Base-by-base conservation (phyloP, 2,329 filamentous ascomycete genomes). In the Drechslera avenae region DNA sequence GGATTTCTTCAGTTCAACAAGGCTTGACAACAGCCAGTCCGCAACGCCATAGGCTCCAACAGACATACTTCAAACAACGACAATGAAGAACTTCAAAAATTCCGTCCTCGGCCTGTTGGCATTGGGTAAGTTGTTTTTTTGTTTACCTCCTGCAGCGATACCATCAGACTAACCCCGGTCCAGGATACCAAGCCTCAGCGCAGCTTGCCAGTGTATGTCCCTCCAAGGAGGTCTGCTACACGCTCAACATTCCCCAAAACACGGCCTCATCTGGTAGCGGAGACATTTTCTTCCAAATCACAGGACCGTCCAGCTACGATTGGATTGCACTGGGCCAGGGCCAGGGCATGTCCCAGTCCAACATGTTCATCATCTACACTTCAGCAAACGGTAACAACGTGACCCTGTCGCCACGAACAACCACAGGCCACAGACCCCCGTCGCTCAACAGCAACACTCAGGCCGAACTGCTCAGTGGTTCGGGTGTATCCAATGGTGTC, bases 301-400 rank as follows among this genome's bases (percentile, higher is more conserved):
- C 76, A 37, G 81, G 80, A 3, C 82, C 83, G 2, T 77, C 75
- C 33, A 74, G 66, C 5, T 78, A 82, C 62, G 68, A 78, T 68
- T 86, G 81, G 79, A 76, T 83, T 28, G 80, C 76, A 3, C 66
- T 86, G 3, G 83, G 82, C 6, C 81, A 85, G 63, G 83, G 83
- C 19, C 72, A 59, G 2, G 56, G 66, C 16, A 86, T 86, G 83
- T 57, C 67, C 13, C 79, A 78, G 17, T 68, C 83, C 5, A 83
- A 84, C 64, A 84, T 86, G 39, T 85, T 86, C 62, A 71, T 85
- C 35, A 73, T 84, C 5, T 86, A 86, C 59, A 76, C 80, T n/a
- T 76, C 78, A 19, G 71, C 76, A 32, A 69, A 70, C 31, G 78
- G 81, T 19, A 76, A 69, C 35, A 85, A 84, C 55, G 80, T 86